Evolutionary conservation across 2,329 filamentous ascomycete genomes (phyloP), one percentile per base, ranked within the genome.

Genomic region (Aspergillus ruber): DNA sequence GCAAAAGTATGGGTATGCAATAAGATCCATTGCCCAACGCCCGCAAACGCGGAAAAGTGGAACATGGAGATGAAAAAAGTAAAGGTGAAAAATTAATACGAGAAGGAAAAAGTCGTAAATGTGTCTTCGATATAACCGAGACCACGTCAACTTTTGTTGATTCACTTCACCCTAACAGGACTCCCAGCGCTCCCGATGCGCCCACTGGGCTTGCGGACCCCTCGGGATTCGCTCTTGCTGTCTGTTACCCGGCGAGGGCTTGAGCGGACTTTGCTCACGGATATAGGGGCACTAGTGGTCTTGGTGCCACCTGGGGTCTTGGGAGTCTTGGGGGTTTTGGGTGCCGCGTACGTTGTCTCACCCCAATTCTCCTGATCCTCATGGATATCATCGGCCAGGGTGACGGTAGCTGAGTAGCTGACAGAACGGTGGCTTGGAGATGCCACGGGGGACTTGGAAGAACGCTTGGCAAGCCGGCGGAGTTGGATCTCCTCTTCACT

Each of bases 401-500:
- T 86, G 10, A 86, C 84, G 3, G 84, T 87, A 3, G 83, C 84
- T 3, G 82, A 84, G 66, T 89, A 86, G 66, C 86, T 90, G 48
- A 86, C 79, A 0, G 88, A 86, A 42, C 88, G 78, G 66, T 77
- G 58, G 74, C 77, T 49, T 73, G 79, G 29, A 78, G 86, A 46
- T 79, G 85, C 55, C 79, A 80, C 17, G 79, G 85, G 35, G 72
- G 73, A 71, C 84, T 87, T 58, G 78, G 84, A 60, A 76, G 81
- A 49, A 54, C 80, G 81, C 74, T 83, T 81, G 21, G 81, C 80
- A 53, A 82, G 80, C 76, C 88, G 82, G 43, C 89, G 85, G 41
- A 95, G 71, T 61, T 90, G 85, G 59, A 82, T 80, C 64, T 95
- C 89, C 61, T 95, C 88, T 51, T 95, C 90, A 17, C 85, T 86